Base-by-base conservation (phyloP, 1,284 basidiomycete genomes). In the Leccinum griseonigrum region DNA sequence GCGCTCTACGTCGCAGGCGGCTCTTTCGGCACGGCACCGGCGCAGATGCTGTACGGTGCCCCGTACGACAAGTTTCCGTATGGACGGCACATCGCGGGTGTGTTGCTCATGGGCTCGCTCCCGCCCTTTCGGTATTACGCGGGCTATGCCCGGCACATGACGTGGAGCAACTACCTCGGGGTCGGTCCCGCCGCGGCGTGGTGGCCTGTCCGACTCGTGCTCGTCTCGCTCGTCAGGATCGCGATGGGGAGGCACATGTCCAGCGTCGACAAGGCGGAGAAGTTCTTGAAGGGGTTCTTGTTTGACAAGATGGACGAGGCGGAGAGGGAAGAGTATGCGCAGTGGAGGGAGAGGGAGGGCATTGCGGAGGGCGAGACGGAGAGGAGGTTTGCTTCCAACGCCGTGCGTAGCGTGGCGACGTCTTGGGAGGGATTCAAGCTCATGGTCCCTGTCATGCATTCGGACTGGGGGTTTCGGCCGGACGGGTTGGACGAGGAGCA, bases 21-120 rank as follows among this genome's bases (percentile, higher is more conserved):
- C 13, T 83, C 83, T 6, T 83, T 80, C 62, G 86, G 85, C 26
- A 82, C 81, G 0, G 77, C 79, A 4, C 73, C 80, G 7, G 82
- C 85, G 0, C 85, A 87, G 73, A 83, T 86, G 38, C 68, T 87
- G 28, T 85, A 82, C 62, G 83, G 81, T 3, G 78, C 83, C 0
- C 67, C 81, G 0, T 81, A 81, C 70, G 76, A 80, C 65, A 65
- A 72, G 18, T 86, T 87, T 65, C 83, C 84, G 3, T 76, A 79
- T 29, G 82, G 81, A 14, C 70, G 74, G 11, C 71, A 77, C 58
- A 77, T 86, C 63, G 74, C 68, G 13, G 81, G 80, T 4, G 72
- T 84, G 62, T 63, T 86, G 50, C 76, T 87, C 53, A 67, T 81
- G 34, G 79, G 74, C 2, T 73, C 84, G 1, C 65, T 80, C 66